Percentiles rank a stretch among this genome's conserved stretches.
These are phyloP conservation scores for Pseudomonodictys pantanalensis DNA, from an alignment of 495 filamentous ascomycete species.

Conservation along the genomic window DNA sequence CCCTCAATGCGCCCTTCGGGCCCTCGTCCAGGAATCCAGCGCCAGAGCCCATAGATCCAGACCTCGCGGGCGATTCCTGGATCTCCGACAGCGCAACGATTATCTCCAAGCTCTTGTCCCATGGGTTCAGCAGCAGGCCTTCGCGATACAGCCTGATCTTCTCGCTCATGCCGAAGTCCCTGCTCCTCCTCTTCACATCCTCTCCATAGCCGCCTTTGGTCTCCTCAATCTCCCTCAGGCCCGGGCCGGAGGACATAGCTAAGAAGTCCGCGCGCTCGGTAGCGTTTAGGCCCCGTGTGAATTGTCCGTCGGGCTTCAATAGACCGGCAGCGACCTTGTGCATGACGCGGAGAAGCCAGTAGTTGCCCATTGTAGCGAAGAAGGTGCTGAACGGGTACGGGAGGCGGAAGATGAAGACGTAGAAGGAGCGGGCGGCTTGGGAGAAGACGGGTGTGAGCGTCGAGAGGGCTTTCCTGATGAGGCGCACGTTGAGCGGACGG, in stretches of 20 bases:
- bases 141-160: slow-evolving; percentile 54
- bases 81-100: slow-evolving; percentile 47
- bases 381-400: slow-evolving; percentile 43
- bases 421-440: slow-evolving; percentile 48
- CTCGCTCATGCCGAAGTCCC: slow-evolving; percentile 33
- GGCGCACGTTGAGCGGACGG: slow-evolving; percentile 42
- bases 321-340: slow-evolving; percentile 41
- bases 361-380: slow-evolving; percentile 46
- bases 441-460: slow-evolving; percentile 44
- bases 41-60: slow-evolving; percentile 27
- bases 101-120: slow-evolving; percentile 52
- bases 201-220: slow-evolving; percentile 33
- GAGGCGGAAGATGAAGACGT: slow-evolving; percentile 52
- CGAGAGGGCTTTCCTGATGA: slow-evolving; percentile 44
- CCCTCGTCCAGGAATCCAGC: slow-evolving; percentile 51
- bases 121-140: slow-evolving; percentile 39
- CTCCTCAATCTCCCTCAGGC: not conserved
- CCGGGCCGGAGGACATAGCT: slow-evolving; percentile 24
- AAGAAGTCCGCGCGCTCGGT: slow-evolving; percentile 18
- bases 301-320: slow-evolving; percentile 39
- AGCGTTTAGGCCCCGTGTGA: not conserved
- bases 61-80: slow-evolving; percentile 20
- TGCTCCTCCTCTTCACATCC: slow-evolving; percentile 3
- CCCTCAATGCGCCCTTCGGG: slow-evolving; percentile 46
- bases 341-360: slow-evolving; percentile 42